Evolutionary conservation across 139 green algal genomes (phyloP).

Genomic region (Chlamydomonas schloesseri): DNA sequence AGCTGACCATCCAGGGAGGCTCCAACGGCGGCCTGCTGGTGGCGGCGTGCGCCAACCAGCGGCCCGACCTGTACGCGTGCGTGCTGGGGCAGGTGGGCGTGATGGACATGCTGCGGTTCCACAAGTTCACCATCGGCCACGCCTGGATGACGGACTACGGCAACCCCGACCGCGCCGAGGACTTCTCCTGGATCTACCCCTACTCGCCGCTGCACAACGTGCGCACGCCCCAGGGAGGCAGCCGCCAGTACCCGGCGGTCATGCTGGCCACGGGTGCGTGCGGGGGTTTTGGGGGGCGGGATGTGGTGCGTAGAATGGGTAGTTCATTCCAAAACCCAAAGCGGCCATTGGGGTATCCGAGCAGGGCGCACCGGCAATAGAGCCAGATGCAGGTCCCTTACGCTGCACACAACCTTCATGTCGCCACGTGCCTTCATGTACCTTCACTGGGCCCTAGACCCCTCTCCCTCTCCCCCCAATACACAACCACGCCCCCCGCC

Average conservation of each 20-base stretch:
- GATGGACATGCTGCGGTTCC: conserved; percentile 97
- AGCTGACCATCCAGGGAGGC: conserved; percentile 83
- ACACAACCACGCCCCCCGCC: background rate
- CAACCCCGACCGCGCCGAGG: conserved; percentile 69
- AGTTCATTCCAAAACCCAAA: no score
- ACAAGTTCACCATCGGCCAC: conserved; percentile 95
- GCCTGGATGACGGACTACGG: conserved; percentile 91
- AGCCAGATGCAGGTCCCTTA: no score
- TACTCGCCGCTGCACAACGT: conserved; percentile 97
- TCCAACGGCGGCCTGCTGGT: conserved; percentile 95
- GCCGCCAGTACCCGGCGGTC: conserved; percentile 84
- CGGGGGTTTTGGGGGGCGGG: no score
- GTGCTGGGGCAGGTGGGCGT: conserved; percentile 87
- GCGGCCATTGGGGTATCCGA: no score
- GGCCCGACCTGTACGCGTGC: conserved; percentile 90
- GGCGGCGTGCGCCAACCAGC: conserved; percentile 92
- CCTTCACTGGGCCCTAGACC: no score
- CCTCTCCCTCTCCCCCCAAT: background rate
- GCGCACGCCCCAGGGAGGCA: conserved; percentile 51
- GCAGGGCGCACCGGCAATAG: no score
- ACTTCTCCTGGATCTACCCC: conserved; percentile 76
- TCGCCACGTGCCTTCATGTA: no score
- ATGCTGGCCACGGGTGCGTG: conserved; percentile 87
- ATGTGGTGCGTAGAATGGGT: no score
- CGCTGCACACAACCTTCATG: no score